phyloP scores from a whole-genome alignment of 441 rosid genomes.

The Omphalea diandra region DNA sequence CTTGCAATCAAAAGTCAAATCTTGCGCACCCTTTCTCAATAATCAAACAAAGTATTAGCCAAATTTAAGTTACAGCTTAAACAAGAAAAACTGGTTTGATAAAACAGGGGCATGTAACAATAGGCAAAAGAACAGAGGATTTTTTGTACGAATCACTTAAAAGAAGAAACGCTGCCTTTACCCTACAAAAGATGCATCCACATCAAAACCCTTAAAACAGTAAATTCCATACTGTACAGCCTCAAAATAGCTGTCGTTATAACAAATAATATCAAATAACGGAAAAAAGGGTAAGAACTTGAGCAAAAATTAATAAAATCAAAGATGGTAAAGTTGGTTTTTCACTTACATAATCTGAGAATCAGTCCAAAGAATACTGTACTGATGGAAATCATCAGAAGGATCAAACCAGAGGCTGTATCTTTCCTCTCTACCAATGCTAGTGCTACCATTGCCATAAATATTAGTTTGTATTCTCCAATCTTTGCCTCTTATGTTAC shows the following conservation, averaged over 20 bases:
- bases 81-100: slow-evolving; percentile 24
- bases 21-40: slow-evolving; percentile 11
- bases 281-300: not conserved
- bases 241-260: slow-evolving; percentile 5
- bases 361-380: slow-evolving; percentile 94
- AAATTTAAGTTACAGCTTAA: slow-evolving; percentile 10
- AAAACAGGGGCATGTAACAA: slow-evolving; percentile 26
- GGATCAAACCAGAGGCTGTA: slow-evolving; percentile 97
- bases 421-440: slow-evolving; percentile 92
- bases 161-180: slow-evolving; percentile 20
- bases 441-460: slow-evolving; percentile 96
- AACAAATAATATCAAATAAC: not conserved
- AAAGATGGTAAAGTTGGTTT: slow-evolving; percentile 15
- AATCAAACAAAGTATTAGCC: slow-evolving; percentile 21
- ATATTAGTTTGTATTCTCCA: slow-evolving; percentile 99
- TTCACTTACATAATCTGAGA: slow-evolving; percentile 76
- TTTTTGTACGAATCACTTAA: slow-evolving; percentile 19
- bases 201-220: slow-evolving; percentile 21
- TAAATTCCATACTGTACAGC: slow-evolving; percentile 17
- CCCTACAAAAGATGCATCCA: slow-evolving; percentile 19
- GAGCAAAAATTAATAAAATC: not conserved
- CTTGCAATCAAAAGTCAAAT: slow-evolving; percentile 4
- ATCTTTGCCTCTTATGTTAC: slow-evolving; percentile 94
- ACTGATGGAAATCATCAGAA: slow-evolving; percentile 84
- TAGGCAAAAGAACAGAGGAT: slow-evolving; percentile 26